Base-by-base conservation (phyloP, 306 rosid species). In the Corylus avellana region DNA sequence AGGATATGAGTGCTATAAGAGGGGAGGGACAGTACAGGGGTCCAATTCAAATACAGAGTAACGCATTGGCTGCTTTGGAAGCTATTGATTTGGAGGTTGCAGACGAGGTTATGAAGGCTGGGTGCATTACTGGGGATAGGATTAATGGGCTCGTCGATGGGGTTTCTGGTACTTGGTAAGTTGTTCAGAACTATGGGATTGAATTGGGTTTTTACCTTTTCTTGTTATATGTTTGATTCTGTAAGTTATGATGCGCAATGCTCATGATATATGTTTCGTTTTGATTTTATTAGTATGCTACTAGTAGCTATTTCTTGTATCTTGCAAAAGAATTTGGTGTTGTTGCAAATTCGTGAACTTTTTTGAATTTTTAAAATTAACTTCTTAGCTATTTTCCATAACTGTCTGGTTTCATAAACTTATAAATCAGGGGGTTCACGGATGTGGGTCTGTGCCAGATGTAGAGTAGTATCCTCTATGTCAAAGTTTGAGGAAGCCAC, bases 11-110 rank as follows among this genome's bases (percentile, higher is more conserved):
- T 84, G 98, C 99, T 63, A 81, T 96, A 42, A 90, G 98, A 82
- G 98, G 99, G 44, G 99, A 96, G 72, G 99, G 99, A 22, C 93
- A 90, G 77, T 96, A 96, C 55, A 89, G 99, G 81, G 99, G 99
- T 74, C 99, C 99, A 18, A 96, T 96, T 88, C 99, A 93, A 89
- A 86, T 96, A 78, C 99, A 96, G 83, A 96, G 99, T 64, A 96
- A 96, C 82, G 99, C 99, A 49, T 85, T 96, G 87, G 99, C 98
- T 76, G 98, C 97, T 78, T 88, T 93, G 87, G 99, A 96, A 86
- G 97, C 99, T 73, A 88, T 96, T 71, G 99, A 96, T 87, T 51
- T 84, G 67, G 91, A 91, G 25, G 98, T 93, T 76, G 99, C 99
- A 8, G 99, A 96, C 0, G 93, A 96, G 84, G 97, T 96, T 77